Conservation (phyloP, 352 stramenopile species). For the Globisporangium middletonii region DNA sequence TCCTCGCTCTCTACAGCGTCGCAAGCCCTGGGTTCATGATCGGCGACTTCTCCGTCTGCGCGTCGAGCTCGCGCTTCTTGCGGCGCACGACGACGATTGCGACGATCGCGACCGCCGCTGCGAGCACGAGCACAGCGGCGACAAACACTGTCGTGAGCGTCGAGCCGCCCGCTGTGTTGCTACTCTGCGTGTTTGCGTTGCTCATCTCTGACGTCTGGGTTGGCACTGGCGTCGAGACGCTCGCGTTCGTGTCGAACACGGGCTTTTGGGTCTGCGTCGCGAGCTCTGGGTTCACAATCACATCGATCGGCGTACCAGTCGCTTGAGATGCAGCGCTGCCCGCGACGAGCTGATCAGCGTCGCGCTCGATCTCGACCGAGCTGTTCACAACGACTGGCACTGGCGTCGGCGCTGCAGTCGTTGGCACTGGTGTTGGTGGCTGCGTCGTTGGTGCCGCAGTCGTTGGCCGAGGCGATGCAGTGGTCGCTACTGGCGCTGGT, state of each 20-base stretch:
- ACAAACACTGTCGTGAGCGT: constrained; percentile 9
- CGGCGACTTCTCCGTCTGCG: constrained; percentile 22
- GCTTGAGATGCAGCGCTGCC: not conserved
- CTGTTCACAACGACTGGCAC: not conserved
- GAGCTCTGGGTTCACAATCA: not conserved
- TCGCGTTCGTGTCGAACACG: not conserved
- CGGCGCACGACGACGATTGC: constrained; percentile 26
- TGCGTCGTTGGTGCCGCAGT: constrained; percentile 8
- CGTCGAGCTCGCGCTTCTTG: constrained; percentile 27
- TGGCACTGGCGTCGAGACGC: not conserved
- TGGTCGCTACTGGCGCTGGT: constrained; percentile 7
- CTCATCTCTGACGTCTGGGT: not conserved
- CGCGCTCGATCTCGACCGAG: not conserved
- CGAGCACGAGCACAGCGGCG: constrained; percentile 12
- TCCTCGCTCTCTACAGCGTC: constrained; percentile 10
- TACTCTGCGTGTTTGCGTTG: constrained; percentile 4
- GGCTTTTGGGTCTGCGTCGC: not conserved
- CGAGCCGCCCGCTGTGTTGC: not conserved
- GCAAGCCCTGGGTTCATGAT: constrained; percentile 13
- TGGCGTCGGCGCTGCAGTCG: constrained; percentile 1
- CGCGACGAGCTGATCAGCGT: constrained; percentile 1
- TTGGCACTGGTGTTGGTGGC: not conserved
- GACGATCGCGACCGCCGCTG: constrained; percentile 10
- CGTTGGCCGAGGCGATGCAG: constrained; percentile 2
- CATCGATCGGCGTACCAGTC: not conserved